Percentiles rank a stretch among this genome's conserved stretches.
These are phyloP conservation scores for Handroanthus guayacan DNA, from an alignment of 257 asterid genomes.

Conservation along the genomic window DNA sequence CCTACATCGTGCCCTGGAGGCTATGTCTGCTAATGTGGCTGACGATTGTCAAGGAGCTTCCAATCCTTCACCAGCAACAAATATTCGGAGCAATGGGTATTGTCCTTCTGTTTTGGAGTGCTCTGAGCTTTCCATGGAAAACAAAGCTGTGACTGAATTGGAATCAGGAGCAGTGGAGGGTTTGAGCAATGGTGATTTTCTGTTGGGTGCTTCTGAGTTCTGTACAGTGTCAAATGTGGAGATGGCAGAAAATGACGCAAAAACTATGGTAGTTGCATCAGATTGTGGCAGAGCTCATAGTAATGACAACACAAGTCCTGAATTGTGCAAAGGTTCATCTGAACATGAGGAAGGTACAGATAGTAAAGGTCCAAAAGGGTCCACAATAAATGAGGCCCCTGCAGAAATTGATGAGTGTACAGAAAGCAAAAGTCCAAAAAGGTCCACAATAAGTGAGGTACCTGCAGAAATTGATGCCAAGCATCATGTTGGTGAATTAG, in stretches of 20 bases:
- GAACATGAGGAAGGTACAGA: slow-evolving; percentile 36
- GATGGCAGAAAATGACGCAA: slow-evolving; percentile 34
- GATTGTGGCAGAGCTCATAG: slow-evolving; percentile 39
- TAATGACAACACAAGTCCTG: slow-evolving; percentile 42
- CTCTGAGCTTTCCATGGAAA: slow-evolving; percentile 48
- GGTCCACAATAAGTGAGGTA: slow-evolving; percentile 36
- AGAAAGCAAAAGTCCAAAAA: slow-evolving; percentile 38
- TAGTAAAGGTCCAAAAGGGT: slow-evolving; percentile 34
- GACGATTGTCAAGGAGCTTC: slow-evolving; percentile 64
- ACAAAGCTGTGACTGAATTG: slow-evolving; percentile 43
- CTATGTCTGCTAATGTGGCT: slow-evolving; percentile 97
- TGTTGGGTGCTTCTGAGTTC: slow-evolving; percentile 47
- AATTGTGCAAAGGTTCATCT: slow-evolving; percentile 37
- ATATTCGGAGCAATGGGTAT: slow-evolving; percentile 44
- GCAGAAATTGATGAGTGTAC: slow-evolving; percentile 33
- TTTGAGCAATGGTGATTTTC: slow-evolving; percentile 41
- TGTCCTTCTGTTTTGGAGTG: slow-evolving; percentile 40
- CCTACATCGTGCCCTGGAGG: slow-evolving; percentile 97
- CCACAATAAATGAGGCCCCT: slow-evolving; percentile 37
- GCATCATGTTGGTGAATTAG: slow-evolving; percentile 43
- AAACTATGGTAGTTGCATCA: slow-evolving; percentile 39
- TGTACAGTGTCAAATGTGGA: slow-evolving; percentile 37
- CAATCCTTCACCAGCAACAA: slow-evolving; percentile 37
- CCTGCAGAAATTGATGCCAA: slow-evolving; percentile 42
- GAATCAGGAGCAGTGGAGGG: slow-evolving; percentile 42